Base-by-base conservation (phyloP, 441 rosid species). In the Populus hybrid region DNA sequence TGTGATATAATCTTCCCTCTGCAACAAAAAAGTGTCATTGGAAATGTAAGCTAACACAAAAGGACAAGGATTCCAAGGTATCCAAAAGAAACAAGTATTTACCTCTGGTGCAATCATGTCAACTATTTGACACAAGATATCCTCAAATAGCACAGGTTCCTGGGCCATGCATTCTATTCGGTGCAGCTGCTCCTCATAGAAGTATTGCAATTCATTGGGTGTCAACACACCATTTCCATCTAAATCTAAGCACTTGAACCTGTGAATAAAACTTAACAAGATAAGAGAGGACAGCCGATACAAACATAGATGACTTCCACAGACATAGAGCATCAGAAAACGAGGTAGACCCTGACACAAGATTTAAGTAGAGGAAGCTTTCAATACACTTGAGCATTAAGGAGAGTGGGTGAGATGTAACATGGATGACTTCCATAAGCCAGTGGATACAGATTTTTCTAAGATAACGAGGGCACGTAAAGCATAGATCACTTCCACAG, bases 121-220 rank as follows among this genome's bases (percentile, higher is more conserved):
- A n/a, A n/a, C n/a, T n/a, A n/a, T n/a, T n/a, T n/a, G n/a, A n/a
- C n/a, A n/a, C n/a, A n/a, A n/a, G n/a, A n/a, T n/a, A n/a, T n/a
- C 99, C 88, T 95, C 99, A 84, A 94, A 94, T 35, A 92, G 86
- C 63, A 95, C 98, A 8, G 98, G 94, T 71, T 95, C 99, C 83
- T 94, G 99, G 6, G 94, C 92, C 95, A 95, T 89, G 82, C 99
- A 95, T 83, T 95, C 99, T 97, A 95, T 95, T 61, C 99, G 94
- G 84, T 95, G 99, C 83, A 94, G 83, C 82, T 95, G 97, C 85
- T 95, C 99, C 80, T 94, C 98, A 72, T 91, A 95, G 84, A 92
- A 95, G 90, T 89, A 95, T 76, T 94, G 98, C 89, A 95, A 86
- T 83, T 95, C 99, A 74, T 89, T 90, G 75, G 91, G 81, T 0